A percentile compares a stretch with the other conserved stretches of the same genome.
Evolutionary conservation across 805 yeast species (phyloP).

Genomic region (Henningerozyma blattae): DNA sequence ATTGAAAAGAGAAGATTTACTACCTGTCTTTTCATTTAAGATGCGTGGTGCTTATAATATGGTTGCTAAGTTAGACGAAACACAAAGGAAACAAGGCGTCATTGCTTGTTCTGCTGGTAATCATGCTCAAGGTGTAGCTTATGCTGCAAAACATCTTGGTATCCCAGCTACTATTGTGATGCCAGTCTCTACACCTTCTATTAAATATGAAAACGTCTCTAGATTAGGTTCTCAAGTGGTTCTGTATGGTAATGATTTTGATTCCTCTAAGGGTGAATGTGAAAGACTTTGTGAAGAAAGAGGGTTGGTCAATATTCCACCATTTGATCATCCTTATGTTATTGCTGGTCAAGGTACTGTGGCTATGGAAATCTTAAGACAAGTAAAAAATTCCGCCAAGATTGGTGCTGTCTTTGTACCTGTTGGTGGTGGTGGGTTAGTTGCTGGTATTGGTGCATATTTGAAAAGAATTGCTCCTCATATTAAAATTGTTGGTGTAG

Average conservation of each 20-base stretch:
- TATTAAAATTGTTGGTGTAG: slow-evolving; percentile 89
- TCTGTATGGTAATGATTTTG: slow-evolving; percentile 86
- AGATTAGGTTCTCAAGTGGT: slow-evolving; percentile 93
- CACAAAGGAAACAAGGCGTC: slow-evolving; percentile 63
- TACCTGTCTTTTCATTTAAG: slow-evolving; percentile 93
- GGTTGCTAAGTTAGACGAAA: slow-evolving; percentile 74
- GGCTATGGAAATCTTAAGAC: slow-evolving; percentile 86
- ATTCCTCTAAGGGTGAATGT: slow-evolving; percentile 89
- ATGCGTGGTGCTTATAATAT: slow-evolving; percentile 95
- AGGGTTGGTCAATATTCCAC: slow-evolving; percentile 86
- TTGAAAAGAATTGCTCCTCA: slow-evolving; percentile 96
- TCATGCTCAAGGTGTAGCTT: slow-evolving; percentile 99
- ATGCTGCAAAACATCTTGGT: slow-evolving; percentile 68
- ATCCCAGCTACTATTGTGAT: slow-evolving; percentile 95
- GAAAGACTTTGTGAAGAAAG: slow-evolving; percentile 52
- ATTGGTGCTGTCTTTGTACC: slow-evolving; percentile 83
- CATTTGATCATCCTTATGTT: slow-evolving; percentile 94
- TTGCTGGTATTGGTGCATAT: slow-evolving; percentile 85
- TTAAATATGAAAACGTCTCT: slow-evolving; percentile 83
- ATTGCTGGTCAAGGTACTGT: slow-evolving; percentile 99
- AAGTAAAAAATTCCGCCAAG: slow-evolving; percentile 51
- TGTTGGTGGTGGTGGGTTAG: slow-evolving; percentile 95
- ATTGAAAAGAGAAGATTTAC: slow-evolving; percentile 82
- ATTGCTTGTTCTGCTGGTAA: slow-evolving; percentile 98
- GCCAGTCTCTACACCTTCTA: slow-evolving; percentile 96